Evolutionary conservation across 2,329 filamentous ascomycete species (phyloP).

Genomic region (Neonectria ditissima): DNA sequence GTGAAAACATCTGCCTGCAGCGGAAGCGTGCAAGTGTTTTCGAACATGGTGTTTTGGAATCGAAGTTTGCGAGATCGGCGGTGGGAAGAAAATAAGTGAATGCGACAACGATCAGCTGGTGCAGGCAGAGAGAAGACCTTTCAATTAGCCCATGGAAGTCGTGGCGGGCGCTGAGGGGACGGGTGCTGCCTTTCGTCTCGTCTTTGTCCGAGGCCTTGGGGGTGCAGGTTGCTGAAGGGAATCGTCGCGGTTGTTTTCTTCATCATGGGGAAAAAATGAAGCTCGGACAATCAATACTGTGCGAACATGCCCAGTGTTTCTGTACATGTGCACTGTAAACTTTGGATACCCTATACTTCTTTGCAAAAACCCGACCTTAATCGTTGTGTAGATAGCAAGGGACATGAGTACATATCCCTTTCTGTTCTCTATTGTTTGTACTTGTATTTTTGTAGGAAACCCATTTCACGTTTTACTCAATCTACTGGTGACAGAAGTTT

Average conservation of each 20-base stretch:
- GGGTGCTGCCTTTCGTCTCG: not conserved
- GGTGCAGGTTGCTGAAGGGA: slow-evolving; percentile 1
- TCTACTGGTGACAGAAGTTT: too few species aligned
- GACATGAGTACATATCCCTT: too few species aligned
- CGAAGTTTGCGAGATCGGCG: not conserved
- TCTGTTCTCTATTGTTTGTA: too few species aligned
- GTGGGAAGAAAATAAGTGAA: not conserved
- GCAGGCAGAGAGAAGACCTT: not conserved
- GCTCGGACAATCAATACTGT: slow-evolving; percentile 14
- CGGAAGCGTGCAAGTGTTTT: slow-evolving; percentile 91
- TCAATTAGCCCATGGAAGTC: slow-evolving; percentile 23
- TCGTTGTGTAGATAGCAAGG: not conserved
- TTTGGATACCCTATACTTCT: not conserved
- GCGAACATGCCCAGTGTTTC: not conserved
- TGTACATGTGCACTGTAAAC: not conserved
- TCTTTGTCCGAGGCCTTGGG: not conserved
- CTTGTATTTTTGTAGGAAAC: too few species aligned
- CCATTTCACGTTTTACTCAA: too few species aligned
- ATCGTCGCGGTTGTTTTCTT: not conserved
- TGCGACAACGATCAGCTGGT: slow-evolving; percentile 9
- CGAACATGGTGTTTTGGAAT: slow-evolving; percentile 73
- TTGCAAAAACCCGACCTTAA: not conserved
- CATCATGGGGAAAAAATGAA: slow-evolving; percentile 13
- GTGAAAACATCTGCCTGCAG: slow-evolving; percentile 88
- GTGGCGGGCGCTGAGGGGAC: not conserved